Base-by-base conservation (phyloP, 2,329 filamentous ascomycete species). In the Lecanicillium sp. region DNA sequence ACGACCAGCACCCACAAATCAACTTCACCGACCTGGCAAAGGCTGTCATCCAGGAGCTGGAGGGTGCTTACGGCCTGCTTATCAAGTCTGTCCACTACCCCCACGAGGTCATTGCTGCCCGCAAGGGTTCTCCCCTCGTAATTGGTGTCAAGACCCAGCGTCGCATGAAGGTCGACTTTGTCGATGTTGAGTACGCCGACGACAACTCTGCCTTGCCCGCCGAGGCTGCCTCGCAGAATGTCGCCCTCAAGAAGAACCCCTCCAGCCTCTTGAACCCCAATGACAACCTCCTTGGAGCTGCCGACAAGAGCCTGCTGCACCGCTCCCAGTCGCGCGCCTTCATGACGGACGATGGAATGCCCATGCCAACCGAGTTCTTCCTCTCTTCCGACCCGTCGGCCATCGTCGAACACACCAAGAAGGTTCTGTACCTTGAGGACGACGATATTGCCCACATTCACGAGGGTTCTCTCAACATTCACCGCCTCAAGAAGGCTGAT, bases 91-190 rank as follows among this genome's bases (percentile, higher is more conserved):
- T 95, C 41, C 90, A 96, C 77, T 98, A 87, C 72, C 92, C 92
- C 44, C 87, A 95, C 60, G 92, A 98, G 72, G 85, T 96, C 47
- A 87, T 98, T 65, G 92, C 92, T 40, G 92, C 92, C 60, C 87
- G 92, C 55, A 98, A 98, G 78, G 92, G 92, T 68, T 98, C 92
- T 45, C 92, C 92, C 31, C 78, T 98, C 45, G 92, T 98, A 48
- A 87, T 98, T 54, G 92, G 92, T 68, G 92, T 98, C 60, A 85
- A 88, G 70, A 96, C 92, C 41, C 77, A 88, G 67, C 94, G 85
- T 74, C 94, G 94, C 71, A 96, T 98, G 92, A 98, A 96, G 83
- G 92, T 98, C 47, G 92, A 98, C 70, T 98, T 98, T 57, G 92
- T 98, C 60, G 92, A 98, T 62, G 92, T 98, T 45, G 92, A 98